Evolutionary conservation across 169 alveolate genomes (phyloP).

Genomic region (Babesia sp.): DNA sequence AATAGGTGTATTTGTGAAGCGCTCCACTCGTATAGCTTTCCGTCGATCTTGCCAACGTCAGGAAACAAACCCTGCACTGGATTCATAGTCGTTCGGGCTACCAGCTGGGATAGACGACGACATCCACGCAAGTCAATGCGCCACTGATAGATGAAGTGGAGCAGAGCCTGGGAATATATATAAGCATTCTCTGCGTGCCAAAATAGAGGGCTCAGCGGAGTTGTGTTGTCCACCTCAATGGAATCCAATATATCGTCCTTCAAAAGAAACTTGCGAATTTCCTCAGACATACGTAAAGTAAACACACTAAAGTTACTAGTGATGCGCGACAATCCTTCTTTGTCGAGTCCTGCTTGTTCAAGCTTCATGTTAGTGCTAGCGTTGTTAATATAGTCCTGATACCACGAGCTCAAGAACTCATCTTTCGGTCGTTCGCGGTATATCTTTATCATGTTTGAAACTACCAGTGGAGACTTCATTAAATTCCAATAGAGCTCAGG

Average conservation of each 20-base stretch:
- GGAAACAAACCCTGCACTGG: slow-evolving; percentile 34
- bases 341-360: slow-evolving; percentile 56
- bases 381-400: slow-evolving; percentile 80
- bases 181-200: slow-evolving; percentile 87
- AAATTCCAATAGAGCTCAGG: slow-evolving; percentile 84
- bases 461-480: slow-evolving; percentile 78
- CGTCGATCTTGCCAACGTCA: slow-evolving; percentile 28
- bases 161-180: slow-evolving; percentile 86
- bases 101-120: slow-evolving; percentile 84
- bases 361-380: slow-evolving; percentile 68
- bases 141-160: slow-evolving; percentile 85
- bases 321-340: slow-evolving; percentile 67
- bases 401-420: slow-evolving; percentile 81
- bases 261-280: slow-evolving; percentile 78
- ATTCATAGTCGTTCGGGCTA: slow-evolving; percentile 55
- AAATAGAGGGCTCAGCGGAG: slow-evolving; percentile 75
- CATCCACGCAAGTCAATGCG: slow-evolving; percentile 84
- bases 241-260: slow-evolving; percentile 80
- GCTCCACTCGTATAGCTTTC: slow-evolving; percentile 50
- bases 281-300: slow-evolving; percentile 86
- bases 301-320: slow-evolving; percentile 88
- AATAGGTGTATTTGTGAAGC: slow-evolving; percentile 66
- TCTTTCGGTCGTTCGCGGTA: slow-evolving; percentile 79
- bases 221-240: slow-evolving; percentile 62
- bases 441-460: slow-evolving; percentile 78